Conservation (phyloP, 768 basidiomycete genomes). For the Suillus brevipes region DNA sequence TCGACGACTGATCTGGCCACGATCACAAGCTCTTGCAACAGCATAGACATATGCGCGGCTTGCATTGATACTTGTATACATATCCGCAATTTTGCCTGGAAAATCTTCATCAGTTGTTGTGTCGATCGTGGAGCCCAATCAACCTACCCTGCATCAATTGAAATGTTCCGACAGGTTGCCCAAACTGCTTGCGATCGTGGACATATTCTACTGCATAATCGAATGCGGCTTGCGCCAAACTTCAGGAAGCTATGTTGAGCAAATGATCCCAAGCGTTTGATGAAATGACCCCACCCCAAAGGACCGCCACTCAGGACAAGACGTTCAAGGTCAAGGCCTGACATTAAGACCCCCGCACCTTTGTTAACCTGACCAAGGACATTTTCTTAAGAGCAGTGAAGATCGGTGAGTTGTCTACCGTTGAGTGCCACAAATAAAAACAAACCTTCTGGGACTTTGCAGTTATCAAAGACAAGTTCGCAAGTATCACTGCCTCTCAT, state of each 20-base stretch:
- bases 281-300: conserved; percentile 57
- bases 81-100: conserved; percentile 81
- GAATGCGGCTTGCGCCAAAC: conserved; percentile 92
- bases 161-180: conserved; percentile 83
- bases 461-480: conserved; percentile 89
- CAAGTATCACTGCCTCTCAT: conserved; percentile 97
- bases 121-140: not conserved
- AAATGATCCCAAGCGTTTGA: conserved; percentile 4
- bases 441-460: conserved; percentile 83
- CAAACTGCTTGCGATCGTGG: conserved; percentile 94
- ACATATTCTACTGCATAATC: conserved; percentile 86
- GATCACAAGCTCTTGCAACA: conserved; percentile 87
- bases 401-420: not conserved
- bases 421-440: not conserved
- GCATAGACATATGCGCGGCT: conserved; percentile 91
- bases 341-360: conserved; percentile 90
- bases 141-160: conserved; percentile 90
- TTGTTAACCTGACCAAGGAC: conserved; percentile 78
- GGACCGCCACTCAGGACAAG: conserved; percentile 92
- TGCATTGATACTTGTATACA: conserved; percentile 92
- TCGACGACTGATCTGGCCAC: conserved; percentile 71
- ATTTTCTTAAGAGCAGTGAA: conserved; percentile 53
- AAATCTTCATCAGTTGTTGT: not conserved
- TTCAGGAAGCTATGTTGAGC: conserved; percentile 28
- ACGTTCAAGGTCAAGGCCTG: conserved; percentile 88